Base-by-base conservation (phyloP, 768 basidiomycete genomes). In the Pleurotus pulmonarius region DNA sequence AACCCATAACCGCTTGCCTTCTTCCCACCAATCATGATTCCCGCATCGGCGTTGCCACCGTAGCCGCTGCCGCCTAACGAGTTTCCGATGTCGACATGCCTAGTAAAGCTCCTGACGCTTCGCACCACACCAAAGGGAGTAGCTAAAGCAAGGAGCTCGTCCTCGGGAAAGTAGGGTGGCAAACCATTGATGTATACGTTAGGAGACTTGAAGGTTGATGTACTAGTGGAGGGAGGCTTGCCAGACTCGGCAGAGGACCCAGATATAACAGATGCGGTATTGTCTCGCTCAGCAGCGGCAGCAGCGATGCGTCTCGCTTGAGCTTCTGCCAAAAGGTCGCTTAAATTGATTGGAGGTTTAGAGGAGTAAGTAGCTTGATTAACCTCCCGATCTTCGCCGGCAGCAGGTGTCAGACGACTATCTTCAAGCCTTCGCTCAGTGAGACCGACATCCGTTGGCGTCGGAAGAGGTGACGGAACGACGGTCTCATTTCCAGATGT, bases 161-260 rank as follows among this genome's bases (percentile, higher is more conserved):
- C 90, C 64, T 92, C 91, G 0, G 89, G 85, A 63, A 82, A 92
- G 70, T 91, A 84, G 4, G 90, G 87, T 2, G 90, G 90, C 13
- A 94, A 79, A 11, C 91, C 91, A 64, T 93, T 93, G 72, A 93
- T 92, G 67, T 93, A 93, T 0, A 93, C 87, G 62, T 93, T 93
- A 0, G 91, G 88, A 1, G 88, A 84, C 65, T 78, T 80, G 54
- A 53, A 53, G 16, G 51, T 15, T n/a, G 51, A 40, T 20, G 39
- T 16, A 12, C 37, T 29, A 13, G 25, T 34, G 12, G n/a, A 16
- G 11, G 41, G 15, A 15, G 41, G 15, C 20, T 44, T 44, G 41
- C n/a, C n/a, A 22, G 41, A 44, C 20, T 22, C 41, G 5, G 41
- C 51, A 4, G 51, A 40, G 18, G 51, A 11, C 8, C 13, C 24